Base-by-base conservation (phyloP, 345 rosid species). In the Citrus maxima region DNA sequence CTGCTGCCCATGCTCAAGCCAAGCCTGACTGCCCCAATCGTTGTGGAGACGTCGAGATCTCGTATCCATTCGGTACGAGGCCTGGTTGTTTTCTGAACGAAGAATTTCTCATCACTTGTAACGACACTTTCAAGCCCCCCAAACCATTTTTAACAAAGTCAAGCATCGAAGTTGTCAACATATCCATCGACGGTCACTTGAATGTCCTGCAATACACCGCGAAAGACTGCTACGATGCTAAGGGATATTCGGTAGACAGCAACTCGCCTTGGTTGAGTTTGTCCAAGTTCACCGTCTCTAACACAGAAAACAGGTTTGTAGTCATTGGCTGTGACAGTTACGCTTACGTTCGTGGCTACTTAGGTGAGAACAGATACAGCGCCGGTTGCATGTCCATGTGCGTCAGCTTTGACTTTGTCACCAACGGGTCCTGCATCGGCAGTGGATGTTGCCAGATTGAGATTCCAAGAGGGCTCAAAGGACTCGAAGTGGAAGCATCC, bases 31-130 rank as follows among this genome's bases (percentile, higher is more conserved):
- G 88, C 77, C 32, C 3, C 7, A 35, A 25, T 2, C 65, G 10
- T 2, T 88, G 91, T 28, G 91, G 88, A 1, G 42, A 81, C 49
- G 14, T 83, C 49, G 34, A 71, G 37, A 70, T 86, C 19, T 80
- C 85, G 4, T 88, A 75, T 74, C 91, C 88, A 51, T 88, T 86
- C 40, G 89, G 89, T 28, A 82, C 25, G 21, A 27, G 46, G 6
- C 19, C 42, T 6, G 82, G 55, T 6, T 86, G 91, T 58, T 81
- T 56, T 80, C 78, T 84, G 6, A 54, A 80, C 18, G 58, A 5
- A 16, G 35, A 9, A 25, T 88, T 88, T 80, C 1, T 18, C 3
- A 37, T 86, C 60, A 78, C 66, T 1, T 87, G 90, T 32, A 32
- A 60, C 59, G 21, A 38, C 75, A 68, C 16, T 78, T 42, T 2